phyloP scores from a whole-genome alignment of 805 yeast genomes.

The Suhomyces sp. region DNA sequence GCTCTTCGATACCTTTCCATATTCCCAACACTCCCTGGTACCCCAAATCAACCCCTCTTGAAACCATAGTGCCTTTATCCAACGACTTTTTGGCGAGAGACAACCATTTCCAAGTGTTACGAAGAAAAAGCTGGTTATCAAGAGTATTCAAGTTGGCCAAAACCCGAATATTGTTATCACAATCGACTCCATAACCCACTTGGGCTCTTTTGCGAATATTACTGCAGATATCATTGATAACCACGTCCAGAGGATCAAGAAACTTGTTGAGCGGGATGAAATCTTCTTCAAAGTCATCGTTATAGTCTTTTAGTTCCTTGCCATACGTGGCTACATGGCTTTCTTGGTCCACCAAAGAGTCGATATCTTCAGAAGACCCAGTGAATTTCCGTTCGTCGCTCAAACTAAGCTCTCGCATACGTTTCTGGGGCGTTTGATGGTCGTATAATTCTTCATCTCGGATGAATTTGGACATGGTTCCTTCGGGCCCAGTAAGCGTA shows the following conservation, averaged over 20 bases:
- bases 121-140: constrained; percentile 49
- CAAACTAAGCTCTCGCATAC: neutral
- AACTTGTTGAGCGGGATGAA: constrained; percentile 28
- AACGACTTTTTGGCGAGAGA: constrained; percentile 65
- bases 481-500: constrained; percentile 56
- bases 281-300: constrained; percentile 22
- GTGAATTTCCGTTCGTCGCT: constrained; percentile 9
- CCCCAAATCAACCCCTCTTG: constrained; percentile 73
- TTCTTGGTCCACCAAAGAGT: constrained; percentile 32
- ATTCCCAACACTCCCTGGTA: constrained; percentile 86
- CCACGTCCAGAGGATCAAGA: constrained; percentile 39
- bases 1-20: constrained; percentile 72
- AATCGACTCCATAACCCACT: constrained; percentile 69
- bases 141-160: constrained; percentile 50
- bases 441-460: constrained; percentile 17
- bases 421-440: neutral
- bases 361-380: constrained; percentile 22
- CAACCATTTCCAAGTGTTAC: constrained; percentile 92
- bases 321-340: constrained; percentile 10
- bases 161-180: constrained; percentile 58
- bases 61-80: constrained; percentile 61
- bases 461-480: constrained; percentile 46
- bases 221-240: constrained; percentile 71
- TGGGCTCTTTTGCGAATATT: constrained; percentile 70
- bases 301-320: constrained; percentile 4